Base-by-base conservation (phyloP, 495 filamentous ascomycete genomes). In the Podospora pseudopauciseta region DNA sequence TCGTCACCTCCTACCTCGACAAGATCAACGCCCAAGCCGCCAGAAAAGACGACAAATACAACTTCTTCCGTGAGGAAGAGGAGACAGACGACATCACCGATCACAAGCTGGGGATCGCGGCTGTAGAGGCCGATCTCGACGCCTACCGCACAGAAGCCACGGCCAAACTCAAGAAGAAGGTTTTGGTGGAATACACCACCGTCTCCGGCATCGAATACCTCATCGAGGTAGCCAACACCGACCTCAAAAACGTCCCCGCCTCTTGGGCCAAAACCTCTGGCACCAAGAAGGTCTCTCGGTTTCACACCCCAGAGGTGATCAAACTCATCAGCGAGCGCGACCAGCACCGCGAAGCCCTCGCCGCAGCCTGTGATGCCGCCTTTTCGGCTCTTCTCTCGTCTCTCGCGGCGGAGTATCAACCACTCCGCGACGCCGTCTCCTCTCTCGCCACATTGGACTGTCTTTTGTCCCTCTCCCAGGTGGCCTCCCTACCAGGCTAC, bases 251-350 rank as follows among this genome's bases (percentile, higher is more conserved):
- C 55, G 91, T 99, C 11, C 95, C 95, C 7, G 94, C 95, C 59
- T 94, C 90, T 4, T 99, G 95, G 95, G 82, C 85, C 53, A 98
- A 98, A 79, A 91, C 97, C 71, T 94, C 88, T 68, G 94, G 93
- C 65, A 99, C 96, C 4, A 97, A 98, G 78, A 93, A 91, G 68
- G 79, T 95, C 11, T 94, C 91, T 3, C 89, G 95, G 63, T 99
- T 97, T 79, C 96, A 99, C 80, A 94, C 96, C 0, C 96, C 96
- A 7, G 88, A 94, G 68, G 93, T 98, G 23, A 84, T 93, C 34
- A 84, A 86, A 60, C 82, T 97, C 62, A 86, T 96, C 30, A 90
- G 89, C 28, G 92, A 98, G 80, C 86, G 95, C 28, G 95, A 99
- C 76, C 95, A 98, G 74, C 91, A 97, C 80, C 96, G 92, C 75